phyloP scores from a whole-genome alignment of 1,284 basidiomycete genomes.

The Moniliophthora roreri region DNA sequence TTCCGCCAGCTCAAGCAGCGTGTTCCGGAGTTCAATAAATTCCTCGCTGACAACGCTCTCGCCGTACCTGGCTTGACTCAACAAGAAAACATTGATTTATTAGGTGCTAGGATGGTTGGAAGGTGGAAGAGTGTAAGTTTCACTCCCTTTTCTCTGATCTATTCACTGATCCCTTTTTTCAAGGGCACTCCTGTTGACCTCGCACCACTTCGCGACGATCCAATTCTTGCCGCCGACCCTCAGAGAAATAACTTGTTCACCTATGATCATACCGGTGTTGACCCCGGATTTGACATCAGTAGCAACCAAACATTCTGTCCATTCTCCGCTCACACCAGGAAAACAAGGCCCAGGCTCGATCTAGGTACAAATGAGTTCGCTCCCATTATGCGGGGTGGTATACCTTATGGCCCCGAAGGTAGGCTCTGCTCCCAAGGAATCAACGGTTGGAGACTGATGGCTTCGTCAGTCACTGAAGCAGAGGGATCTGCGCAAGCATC shows the following conservation, averaged over 20 bases:
- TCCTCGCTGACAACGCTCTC: conserved; percentile 23
- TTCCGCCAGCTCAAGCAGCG: conserved; percentile 30
- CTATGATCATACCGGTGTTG: conserved; percentile 22
- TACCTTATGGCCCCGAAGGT: conserved; percentile 38
- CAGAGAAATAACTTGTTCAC: conserved; percentile 37
- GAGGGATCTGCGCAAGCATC: conserved; percentile 15
- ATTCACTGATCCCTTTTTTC: background rate
- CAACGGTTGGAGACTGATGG: background rate
- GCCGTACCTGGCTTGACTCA: conserved; percentile 14
- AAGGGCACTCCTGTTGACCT: conserved; percentile 35
- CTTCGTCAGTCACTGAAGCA: conserved; percentile 14
- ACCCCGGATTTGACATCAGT: conserved; percentile 2
- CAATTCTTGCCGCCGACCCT: conserved; percentile 29
- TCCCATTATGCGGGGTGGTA: conserved; percentile 34
- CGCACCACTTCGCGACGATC: conserved; percentile 32
- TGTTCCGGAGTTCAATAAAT: conserved; percentile 30
- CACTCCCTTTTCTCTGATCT: background rate
- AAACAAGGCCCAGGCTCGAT: conserved; percentile 26
- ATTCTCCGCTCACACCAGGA: conserved; percentile 32
- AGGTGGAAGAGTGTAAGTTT: conserved; percentile 30
- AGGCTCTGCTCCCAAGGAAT: background rate
- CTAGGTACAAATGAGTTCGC: conserved; percentile 15
- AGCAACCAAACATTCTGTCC: conserved; percentile 30
- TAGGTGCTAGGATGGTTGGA: conserved; percentile 30
- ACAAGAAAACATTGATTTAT: conserved; percentile 22